A percentile compares a stretch with the other conserved stretches of the same genome.
Conservation (phyloP, 176 grass and related monocot genomes). For the Aegilops sharonensis region DNA sequence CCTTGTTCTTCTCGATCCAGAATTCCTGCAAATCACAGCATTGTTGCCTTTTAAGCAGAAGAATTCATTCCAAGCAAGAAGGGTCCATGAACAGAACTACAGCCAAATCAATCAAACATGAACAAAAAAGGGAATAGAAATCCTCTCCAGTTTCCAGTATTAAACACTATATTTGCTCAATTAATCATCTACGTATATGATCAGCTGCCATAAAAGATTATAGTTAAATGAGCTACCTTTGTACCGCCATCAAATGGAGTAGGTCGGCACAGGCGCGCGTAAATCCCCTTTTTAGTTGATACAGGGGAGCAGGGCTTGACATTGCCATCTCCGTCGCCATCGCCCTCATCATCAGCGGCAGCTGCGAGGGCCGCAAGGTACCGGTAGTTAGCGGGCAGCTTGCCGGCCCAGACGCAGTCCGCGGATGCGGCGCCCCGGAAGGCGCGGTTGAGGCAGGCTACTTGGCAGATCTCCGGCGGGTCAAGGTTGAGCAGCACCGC, state of each 20-base stretch:
- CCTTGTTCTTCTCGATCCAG: conserved; percentile 76
- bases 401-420: conserved; percentile 74
- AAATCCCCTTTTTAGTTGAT: conserved; percentile 69
- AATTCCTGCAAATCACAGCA: conserved; percentile 65
- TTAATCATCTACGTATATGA: background rate
- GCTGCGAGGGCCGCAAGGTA: conserved; percentile 61
- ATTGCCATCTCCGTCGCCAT: conserved; percentile 20
- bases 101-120: conserved; percentile 15
- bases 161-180: background rate
- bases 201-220: background rate
- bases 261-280: conserved; percentile 63
- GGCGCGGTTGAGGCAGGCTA: conserved; percentile 60
- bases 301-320: conserved; percentile 26
- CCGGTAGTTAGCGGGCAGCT: conserved; percentile 73
- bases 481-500: conserved; percentile 76
- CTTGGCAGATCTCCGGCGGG: conserved; percentile 85
- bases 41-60: background rate
- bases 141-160: background rate
- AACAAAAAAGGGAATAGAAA: background rate
- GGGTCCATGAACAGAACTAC: background rate
- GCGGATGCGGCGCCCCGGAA: conserved; percentile 76
- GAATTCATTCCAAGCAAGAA: conserved; percentile 28
- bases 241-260: conserved; percentile 59
- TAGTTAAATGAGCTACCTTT: conserved; percentile 50
- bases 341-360: conserved; percentile 42